Evolutionary conservation across 306 rosid species (phyloP).

Genomic region (Cercis canadensis): DNA sequence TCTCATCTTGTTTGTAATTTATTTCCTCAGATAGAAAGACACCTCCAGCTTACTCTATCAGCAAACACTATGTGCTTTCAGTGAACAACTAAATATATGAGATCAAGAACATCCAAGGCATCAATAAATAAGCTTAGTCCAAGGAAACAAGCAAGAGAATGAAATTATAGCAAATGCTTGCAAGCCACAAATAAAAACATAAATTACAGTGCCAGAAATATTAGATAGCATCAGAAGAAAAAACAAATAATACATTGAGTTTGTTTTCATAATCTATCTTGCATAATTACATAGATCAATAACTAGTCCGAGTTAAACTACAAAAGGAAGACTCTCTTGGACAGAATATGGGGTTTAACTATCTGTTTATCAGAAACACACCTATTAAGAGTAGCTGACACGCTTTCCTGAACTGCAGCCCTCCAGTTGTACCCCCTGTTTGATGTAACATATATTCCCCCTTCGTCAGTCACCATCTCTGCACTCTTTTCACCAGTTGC

Average conservation of each 20-base stretch:
- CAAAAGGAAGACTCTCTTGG: slow-evolving; percentile 10
- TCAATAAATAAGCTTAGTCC: no score
- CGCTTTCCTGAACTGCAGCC: slow-evolving; percentile 98
- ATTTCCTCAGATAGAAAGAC: no score
- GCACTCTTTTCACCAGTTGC: slow-evolving; percentile 94
- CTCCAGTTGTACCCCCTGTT: slow-evolving; percentile 94
- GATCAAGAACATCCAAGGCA: no score
- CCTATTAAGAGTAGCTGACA: slow-evolving; percentile 98
- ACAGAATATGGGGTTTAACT: slow-evolving; percentile 5
- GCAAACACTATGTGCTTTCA: no score
- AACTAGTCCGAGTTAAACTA: not conserved
- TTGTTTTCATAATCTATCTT: not conserved
- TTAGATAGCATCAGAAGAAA: not conserved
- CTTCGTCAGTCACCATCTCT: slow-evolving; percentile 98
- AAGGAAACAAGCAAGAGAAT: no score
- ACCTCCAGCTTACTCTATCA: no score
- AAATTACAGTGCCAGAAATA: not conserved
- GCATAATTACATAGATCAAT: not conserved
- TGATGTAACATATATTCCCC: slow-evolving; percentile 90
- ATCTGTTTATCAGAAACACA: slow-evolving; percentile 41
- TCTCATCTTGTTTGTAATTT: no score
- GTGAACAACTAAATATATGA: no score
- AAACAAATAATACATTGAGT: no score
- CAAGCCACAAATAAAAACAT: not conserved
- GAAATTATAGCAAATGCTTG: no score